Base-by-base conservation (phyloP, 75 land plant genomes). In the Pseudotsuga menziesii region DNA sequence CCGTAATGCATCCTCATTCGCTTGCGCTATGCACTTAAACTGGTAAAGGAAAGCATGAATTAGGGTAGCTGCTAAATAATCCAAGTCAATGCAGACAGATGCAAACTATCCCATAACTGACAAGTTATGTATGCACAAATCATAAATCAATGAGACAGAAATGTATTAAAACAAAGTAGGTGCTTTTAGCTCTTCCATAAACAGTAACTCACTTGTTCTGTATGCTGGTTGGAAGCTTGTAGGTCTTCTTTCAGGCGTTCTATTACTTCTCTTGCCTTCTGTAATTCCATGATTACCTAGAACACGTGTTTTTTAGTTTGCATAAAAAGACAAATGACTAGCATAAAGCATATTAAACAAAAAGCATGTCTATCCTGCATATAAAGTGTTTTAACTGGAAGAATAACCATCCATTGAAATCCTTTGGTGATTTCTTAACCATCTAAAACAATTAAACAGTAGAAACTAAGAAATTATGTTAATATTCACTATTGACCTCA, bases 11-110 rank as follows among this genome's bases (percentile, higher is more conserved):
- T 79, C 85, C 83, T 96, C 98, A 88, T 86, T 91, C 59, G 76
- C 89, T 41, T 90, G 85, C 15, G 97, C 96, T 79, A 96, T 94
- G 52, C 77, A 75, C 81, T 96, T 93, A 78, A 88, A 96, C 98
- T 95, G 88, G 69, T 81, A 23, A 62, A 35, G 14, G 32, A 3
- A 55, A 26, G 0, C 69, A 74, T 19, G 39, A 74, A 79, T 19
- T 39, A 32, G 26, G 1, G 3, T 41, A 61, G 3, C 59, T 29
- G 2, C 4, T 2, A 61, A 58, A 59, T 59, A 59, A 14, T 58
- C 3, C 17, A 17, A 59, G 6, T 59, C 13, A 59, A 59, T 13
- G 61, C 14, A 59, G 61, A 19, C 19, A 59, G 14, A 4, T 59
- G 5, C 17, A 19, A 19, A 17, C 1, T 29, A 57, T 17, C 19